Evolutionary conservation across 139 green algal genomes (phyloP), one percentile per base, ranked within the genome.

Genomic region (Tetratostichococcus sp.): DNA sequence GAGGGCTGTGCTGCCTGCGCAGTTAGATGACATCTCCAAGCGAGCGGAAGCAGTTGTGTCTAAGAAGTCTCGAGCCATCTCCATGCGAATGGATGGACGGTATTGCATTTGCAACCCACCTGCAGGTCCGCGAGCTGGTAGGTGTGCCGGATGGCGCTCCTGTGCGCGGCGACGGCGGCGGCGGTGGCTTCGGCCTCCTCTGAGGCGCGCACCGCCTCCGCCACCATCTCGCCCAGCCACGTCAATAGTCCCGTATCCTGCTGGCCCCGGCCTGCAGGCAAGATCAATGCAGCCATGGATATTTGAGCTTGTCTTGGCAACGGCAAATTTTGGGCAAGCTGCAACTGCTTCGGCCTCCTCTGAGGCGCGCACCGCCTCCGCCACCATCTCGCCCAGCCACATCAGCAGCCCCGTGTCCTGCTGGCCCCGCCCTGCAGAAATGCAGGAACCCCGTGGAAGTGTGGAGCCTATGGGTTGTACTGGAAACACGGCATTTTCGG

Each of bases 271-370:
- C 32, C 33, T 72, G 59, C 70, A 65, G 43, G 19, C 5, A 75
- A 35, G 22, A 75, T 14, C 25, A 23, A 75, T 34, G 69, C 43
- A 50, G 33, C 39, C 14, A 50, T 50, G 39, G 39, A 22, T 50
- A 22, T 50, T 14, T 14, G 8, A 22, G 8, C 39, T 22, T 22
- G 8, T 14, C 39, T 50, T 22, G 8, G 39, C 39, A 14, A 50
- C 8, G 8, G 39, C 39, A 50, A 50, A 50, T 50, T 8, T 14
- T 50, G 39, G 8, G 8, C 39, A 8, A 50, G 39, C 39, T 14
- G n/a, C n/a, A n/a, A n/a, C n/a, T n/a, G 77, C 65, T 69, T 94
- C 88, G 67, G 96, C 89, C 78, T 92, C 79, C 70, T 92, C 86
- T 8, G 91, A 87, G 23, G 87, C 87, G 19, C 78, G 74, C 25